Conservation (phyloP, 768 basidiomycete genomes). For the Pisolithus orientalis region DNA sequence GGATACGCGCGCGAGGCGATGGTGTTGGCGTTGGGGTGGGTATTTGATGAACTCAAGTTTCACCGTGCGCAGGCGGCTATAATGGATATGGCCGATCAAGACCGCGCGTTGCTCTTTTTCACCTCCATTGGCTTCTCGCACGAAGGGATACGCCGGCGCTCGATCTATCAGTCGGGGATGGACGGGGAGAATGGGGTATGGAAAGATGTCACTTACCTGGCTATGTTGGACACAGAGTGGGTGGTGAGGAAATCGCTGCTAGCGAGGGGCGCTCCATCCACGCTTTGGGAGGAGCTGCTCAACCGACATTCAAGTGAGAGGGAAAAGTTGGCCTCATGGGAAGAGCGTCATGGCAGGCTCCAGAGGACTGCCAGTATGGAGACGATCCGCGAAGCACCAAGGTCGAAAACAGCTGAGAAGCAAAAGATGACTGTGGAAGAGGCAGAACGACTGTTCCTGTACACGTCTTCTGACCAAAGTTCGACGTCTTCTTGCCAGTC, state of each 20-base stretch:
- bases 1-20: conserved; percentile 46
- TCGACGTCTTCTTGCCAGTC: conserved; percentile 8
- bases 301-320: conserved; percentile 51
- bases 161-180: conserved; percentile 38
- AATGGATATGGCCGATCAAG: conserved; percentile 37
- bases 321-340: conserved; percentile 49
- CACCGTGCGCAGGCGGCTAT: conserved; percentile 36
- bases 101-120: conserved; percentile 42
- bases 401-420: conserved; percentile 8
- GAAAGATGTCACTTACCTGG: conserved; percentile 57
- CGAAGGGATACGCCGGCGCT: conserved; percentile 57
- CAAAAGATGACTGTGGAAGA: conserved; percentile 1
- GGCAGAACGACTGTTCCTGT: background rate
- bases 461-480: background rate
- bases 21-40: conserved; percentile 37
- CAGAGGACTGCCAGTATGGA: conserved; percentile 36
- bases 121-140: conserved; percentile 46
- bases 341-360: conserved; percentile 27
- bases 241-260: conserved; percentile 27
- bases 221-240: conserved; percentile 61
- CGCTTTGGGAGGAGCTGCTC: conserved; percentile 60
- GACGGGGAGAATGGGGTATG: conserved; percentile 37
- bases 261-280: conserved; percentile 14
- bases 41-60: conserved; percentile 34
- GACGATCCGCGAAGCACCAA: conserved; percentile 29